Evolutionary conservation across 2,329 filamentous ascomycete genomes (phyloP), one percentile per base, ranked within the genome.

Genomic region (Epichloe uncinata): DNA sequence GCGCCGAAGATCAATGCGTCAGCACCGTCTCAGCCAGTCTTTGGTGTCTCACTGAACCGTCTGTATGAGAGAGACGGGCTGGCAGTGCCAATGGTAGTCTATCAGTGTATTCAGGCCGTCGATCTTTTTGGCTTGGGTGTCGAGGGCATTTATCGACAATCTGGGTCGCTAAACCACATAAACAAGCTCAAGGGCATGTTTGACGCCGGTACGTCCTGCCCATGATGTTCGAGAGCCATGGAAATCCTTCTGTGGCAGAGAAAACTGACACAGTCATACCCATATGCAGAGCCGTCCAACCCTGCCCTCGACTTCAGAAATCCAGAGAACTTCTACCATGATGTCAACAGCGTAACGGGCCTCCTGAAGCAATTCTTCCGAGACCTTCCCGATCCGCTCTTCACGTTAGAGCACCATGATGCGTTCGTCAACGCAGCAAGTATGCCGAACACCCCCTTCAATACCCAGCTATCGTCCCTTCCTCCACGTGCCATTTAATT

Each of bases 291-390:
- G 43, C 63, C 64, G 12, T 57, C 59, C 13, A 82, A 84, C n/a
- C 76, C 77, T 1, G 74, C 79, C 53, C 79, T 97, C 26, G 91
- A 98, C 66, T 96, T 97, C 68, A 83, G 89, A 50, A 95, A 95
- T 60, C 91, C 91, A 0, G 88, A 94, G 61, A 87, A 84, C 64
- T 98, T 97, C 70, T 89, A 85, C 68, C 89, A 97, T 61, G 93
- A 98, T 64, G 90, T 98, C 60, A 95, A 97, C 69, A 94, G 87
- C 60, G 93, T 97, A 52, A 90, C 93, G 22, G 90, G 89, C 26
- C 75, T 97, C 46, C 70, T 96, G 60, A 98, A 98, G 72, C 87
- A 93, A 63, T 98, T 97, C 70, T 87, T 97, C 70, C 79, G 91
- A 42, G 91, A 97, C 53, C 76, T 98, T 1, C 91, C 91, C 0